Evolutionary conservation across 345 rosid species (phyloP).

Genomic region (Eucalyptus fibrosa): DNA sequence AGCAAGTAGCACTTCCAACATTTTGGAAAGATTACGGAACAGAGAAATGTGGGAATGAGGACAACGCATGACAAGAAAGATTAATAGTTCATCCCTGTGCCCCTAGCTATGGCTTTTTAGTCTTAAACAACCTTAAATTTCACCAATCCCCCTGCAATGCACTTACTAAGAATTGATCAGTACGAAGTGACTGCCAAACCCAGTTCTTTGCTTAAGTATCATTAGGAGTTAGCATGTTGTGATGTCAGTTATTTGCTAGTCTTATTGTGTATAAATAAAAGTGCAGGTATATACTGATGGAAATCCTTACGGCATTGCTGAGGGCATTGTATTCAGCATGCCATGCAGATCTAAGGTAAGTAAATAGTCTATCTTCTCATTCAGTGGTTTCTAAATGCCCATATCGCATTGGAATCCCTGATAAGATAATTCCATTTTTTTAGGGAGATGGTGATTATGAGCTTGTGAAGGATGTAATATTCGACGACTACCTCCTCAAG

Average conservation of each 20-base stretch:
- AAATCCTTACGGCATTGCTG: constrained; percentile 82
- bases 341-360: constrained; percentile 94
- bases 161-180: background rate
- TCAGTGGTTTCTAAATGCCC: background rate
- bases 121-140: background rate
- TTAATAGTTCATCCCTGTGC: background rate
- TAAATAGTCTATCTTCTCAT: background rate
- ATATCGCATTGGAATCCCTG: background rate
- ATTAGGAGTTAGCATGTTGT: too few relatives aligned
- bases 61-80: background rate
- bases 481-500: constrained; percentile 74
- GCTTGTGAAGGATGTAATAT: constrained; percentile 68
- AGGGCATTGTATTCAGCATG: constrained; percentile 91
- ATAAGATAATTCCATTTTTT: background rate
- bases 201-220: background rate
- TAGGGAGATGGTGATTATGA: constrained; percentile 99
- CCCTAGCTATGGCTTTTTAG: background rate
- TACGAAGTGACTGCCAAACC: background rate
- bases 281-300: constrained; percentile 76
- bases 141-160: background rate
- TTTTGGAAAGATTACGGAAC: background rate
- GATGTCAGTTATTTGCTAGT: background rate
- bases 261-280: background rate
- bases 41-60: background rate
- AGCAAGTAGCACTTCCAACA: background rate